Percentiles rank a stretch among this genome's conserved stretches.
These are phyloP conservation scores for Rhodotorula sp. DNA, from an alignment of 1,284 basidiomycete genomes.

Conservation along the genomic window DNA sequence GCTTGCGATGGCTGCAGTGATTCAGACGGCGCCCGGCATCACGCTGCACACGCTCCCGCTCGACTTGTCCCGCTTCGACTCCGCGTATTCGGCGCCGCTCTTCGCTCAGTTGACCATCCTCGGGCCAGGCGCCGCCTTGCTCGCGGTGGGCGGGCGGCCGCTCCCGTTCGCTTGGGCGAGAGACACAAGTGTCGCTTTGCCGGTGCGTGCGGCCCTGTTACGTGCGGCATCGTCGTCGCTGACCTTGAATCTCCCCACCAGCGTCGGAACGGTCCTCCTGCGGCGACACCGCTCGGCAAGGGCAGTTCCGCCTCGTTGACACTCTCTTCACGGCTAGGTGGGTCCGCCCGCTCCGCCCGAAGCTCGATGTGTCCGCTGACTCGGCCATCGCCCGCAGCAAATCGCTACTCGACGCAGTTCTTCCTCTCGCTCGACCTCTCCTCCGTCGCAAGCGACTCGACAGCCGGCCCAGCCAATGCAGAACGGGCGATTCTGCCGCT, in stretches of 20 bases:
- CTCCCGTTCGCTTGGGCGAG: slow-evolving; percentile 6
- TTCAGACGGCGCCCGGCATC: not conserved
- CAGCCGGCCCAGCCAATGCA: not conserved
- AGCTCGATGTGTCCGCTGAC: not conserved
- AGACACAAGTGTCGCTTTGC: slow-evolving; percentile 30
- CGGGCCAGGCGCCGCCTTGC: not conserved
- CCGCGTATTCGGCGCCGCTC: slow-evolving; percentile 6
- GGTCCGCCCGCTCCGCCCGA: not conserved
- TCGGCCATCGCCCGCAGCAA: slow-evolving; percentile 12
- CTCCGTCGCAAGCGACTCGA: slow-evolving; percentile 7
- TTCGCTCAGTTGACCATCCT: slow-evolving; percentile 18
- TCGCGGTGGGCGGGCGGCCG: slow-evolving; percentile 19
- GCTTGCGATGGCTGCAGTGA: not conserved
- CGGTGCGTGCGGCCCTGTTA: slow-evolving; percentile 9
- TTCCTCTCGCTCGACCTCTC: slow-evolving; percentile 39
- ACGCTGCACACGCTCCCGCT: slow-evolving; percentile 11
- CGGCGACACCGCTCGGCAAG: slow-evolving; percentile 11
- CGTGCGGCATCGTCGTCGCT: too few relatives aligned
- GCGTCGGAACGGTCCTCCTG: slow-evolving; percentile 1
- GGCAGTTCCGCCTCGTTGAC: slow-evolving; percentile 15
- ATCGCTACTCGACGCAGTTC: slow-evolving; percentile 34
- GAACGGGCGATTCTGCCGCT: slow-evolving; percentile 16
- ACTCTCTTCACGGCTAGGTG: slow-evolving; percentile 11
- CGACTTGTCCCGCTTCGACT: slow-evolving; percentile 9
- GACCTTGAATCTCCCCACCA: not conserved